phyloP scores from a whole-genome alignment of 2,329 filamentous ascomycete species.

The Cryphonectria japonica region DNA sequence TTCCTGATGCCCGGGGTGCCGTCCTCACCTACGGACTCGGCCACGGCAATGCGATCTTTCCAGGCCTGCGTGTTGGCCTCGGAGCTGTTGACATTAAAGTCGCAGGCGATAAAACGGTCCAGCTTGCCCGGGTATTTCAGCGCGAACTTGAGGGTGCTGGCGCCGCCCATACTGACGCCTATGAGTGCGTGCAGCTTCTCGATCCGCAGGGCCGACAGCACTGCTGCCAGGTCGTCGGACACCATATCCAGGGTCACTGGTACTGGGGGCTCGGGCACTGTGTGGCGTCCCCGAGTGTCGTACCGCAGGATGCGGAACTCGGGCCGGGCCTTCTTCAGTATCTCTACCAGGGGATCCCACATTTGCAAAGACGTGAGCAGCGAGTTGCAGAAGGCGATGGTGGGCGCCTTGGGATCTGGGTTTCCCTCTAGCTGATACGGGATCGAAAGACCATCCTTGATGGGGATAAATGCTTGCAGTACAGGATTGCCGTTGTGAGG shows the following conservation, averaged over 20 bases:
- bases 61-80: constrained; percentile 77
- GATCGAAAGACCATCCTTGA: constrained; percentile 68
- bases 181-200: constrained; percentile 67
- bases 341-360: constrained; percentile 74
- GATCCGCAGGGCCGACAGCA: constrained; percentile 73
- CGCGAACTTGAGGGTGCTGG: constrained; percentile 74
- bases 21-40: constrained; percentile 55
- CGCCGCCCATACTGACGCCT: constrained; percentile 82
- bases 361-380: constrained; percentile 78
- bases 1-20: constrained; percentile 62
- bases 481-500: constrained; percentile 52
- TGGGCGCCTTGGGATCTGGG: constrained; percentile 65
- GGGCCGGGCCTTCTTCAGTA: constrained; percentile 63
- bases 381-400: constrained; percentile 78
- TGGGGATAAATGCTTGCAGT: constrained; percentile 70
- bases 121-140: constrained; percentile 66
- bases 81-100: constrained; percentile 76
- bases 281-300: constrained; percentile 71
- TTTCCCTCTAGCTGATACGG: constrained; percentile 79
- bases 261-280: constrained; percentile 49
- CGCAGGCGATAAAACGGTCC: constrained; percentile 69
- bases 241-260: constrained; percentile 67
- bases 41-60: constrained; percentile 73
- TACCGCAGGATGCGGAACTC: constrained; percentile 77
- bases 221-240: constrained; percentile 65